Evolutionary conservation across 2,329 filamentous ascomycete species (phyloP).

Genomic region (Corynespora cassiicola): DNA sequence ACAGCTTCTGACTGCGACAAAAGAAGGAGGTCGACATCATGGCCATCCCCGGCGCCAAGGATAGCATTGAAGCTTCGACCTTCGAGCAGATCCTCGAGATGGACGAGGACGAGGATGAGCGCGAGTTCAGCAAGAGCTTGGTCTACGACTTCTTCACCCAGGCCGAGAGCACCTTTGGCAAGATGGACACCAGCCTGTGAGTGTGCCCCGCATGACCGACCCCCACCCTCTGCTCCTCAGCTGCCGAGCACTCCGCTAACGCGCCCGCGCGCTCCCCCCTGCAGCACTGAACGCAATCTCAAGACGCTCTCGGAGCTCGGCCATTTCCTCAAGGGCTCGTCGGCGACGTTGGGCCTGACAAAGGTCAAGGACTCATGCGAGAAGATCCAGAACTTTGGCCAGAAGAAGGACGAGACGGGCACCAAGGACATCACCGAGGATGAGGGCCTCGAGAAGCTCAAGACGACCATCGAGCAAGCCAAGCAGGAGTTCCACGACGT

Average conservation of each 20-base stretch:
- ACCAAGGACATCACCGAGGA: conserved; percentile 69
- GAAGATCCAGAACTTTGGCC: conserved; percentile 93
- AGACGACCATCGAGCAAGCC: conserved; percentile 71
- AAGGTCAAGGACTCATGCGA: conserved; percentile 94
- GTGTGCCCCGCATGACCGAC: conserved; percentile 44
- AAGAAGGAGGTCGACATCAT: conserved; percentile 42
- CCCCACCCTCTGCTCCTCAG: conserved; percentile 3
- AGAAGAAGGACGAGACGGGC: conserved; percentile 80
- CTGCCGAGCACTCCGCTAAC: conserved; percentile 17
- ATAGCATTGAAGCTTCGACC: conserved; percentile 78
- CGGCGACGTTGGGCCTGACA: conserved; percentile 86
- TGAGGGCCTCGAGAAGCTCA: conserved; percentile 70
- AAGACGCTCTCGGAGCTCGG: conserved; percentile 80
- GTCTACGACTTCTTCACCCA: conserved; percentile 94
- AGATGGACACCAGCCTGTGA: conserved; percentile 87
- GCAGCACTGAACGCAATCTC: conserved; percentile 72
- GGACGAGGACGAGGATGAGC: conserved; percentile 87
- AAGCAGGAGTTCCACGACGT: conserved; percentile 80
- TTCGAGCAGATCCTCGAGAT: conserved; percentile 98
- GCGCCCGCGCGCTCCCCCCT: conserved; percentile 8
- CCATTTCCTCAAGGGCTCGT: conserved; percentile 97
- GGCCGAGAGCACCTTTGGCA: conserved; percentile 81
- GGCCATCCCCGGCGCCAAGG: conserved; percentile 68
- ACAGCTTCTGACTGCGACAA: conserved; percentile 21
- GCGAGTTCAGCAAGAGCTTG: conserved; percentile 87